Evolutionary conservation across 148 eudicot genomes (phyloP).

Genomic region (Rhododendron ovatum): DNA sequence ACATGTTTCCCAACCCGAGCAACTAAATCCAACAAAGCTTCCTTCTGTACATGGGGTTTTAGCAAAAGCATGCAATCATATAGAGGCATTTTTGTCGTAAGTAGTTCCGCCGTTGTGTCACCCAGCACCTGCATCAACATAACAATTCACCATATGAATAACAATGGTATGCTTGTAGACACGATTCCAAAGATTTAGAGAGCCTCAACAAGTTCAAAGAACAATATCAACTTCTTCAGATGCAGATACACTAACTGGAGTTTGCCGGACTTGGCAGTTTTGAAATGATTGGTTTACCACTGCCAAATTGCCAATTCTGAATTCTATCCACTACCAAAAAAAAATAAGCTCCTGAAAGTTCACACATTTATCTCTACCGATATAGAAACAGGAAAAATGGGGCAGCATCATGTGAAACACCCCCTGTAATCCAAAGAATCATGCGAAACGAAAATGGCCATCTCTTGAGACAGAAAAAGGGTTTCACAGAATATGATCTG

Average conservation of each 20-base stretch:
- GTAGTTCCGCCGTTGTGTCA: neutral
- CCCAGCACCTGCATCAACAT: constrained; percentile 10
- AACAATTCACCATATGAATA: neutral
- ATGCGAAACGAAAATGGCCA: neutral
- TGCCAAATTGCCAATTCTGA: neutral
- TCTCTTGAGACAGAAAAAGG: neutral
- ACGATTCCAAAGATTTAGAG: neutral
- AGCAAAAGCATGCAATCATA: constrained; percentile 89
- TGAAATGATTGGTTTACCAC: neutral
- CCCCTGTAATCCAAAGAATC: neutral
- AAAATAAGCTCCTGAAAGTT: neutral
- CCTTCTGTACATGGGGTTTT: constrained; percentile 52
- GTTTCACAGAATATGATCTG: neutral
- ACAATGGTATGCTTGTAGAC: neutral
- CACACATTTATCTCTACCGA: neutral
- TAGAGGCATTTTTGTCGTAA: constrained; percentile 58
- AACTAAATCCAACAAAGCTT: constrained; percentile 52
- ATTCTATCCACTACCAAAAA: neutral
- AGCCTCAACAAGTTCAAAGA: neutral
- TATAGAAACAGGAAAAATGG: neutral
- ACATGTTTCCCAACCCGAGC: constrained; percentile 76
- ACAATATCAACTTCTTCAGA: neutral
- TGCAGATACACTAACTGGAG: neutral
- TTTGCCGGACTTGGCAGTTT: neutral
- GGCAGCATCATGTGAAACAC: neutral